Evolutionary conservation across 306 rosid species (phyloP).

Genomic region (Casuarina glauca): DNA sequence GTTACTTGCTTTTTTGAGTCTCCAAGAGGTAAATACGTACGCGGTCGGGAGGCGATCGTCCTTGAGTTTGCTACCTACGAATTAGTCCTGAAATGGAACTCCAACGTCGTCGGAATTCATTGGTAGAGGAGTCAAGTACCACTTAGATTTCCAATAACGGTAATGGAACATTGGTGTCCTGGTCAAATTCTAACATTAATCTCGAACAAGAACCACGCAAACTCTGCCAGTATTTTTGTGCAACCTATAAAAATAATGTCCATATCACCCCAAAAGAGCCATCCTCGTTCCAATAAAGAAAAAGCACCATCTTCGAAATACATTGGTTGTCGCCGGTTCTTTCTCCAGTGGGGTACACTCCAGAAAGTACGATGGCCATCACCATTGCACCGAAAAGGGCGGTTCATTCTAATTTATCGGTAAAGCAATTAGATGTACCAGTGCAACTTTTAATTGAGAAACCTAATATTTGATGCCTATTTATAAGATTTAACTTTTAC

Average conservation of each 20-base stretch:
- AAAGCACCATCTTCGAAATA: background rate
- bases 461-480: background rate
- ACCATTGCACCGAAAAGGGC: background rate
- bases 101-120: too few species aligned
- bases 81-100: background rate
- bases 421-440: background rate
- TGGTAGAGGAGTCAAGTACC: too few species aligned
- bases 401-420: background rate
- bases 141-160: too few species aligned
- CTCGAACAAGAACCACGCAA: too few species aligned
- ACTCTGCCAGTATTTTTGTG: too few species aligned
- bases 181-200: too few species aligned
- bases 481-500: background rate
- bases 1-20: constrained; percentile 25
- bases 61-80: background rate
- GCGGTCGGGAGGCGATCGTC: background rate
- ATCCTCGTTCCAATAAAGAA: background rate
- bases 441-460: background rate
- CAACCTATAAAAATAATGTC: too few species aligned
- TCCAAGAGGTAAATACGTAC: background rate
- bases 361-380: background rate
- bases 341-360: background rate
- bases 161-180: too few species aligned
- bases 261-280: background rate
- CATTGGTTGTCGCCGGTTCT: background rate